These are phyloP conservation scores for Diaporthe sp. DNA, from an alignment of 2,329 filamentous ascomycete species.

Conservation along the genomic window DNA sequence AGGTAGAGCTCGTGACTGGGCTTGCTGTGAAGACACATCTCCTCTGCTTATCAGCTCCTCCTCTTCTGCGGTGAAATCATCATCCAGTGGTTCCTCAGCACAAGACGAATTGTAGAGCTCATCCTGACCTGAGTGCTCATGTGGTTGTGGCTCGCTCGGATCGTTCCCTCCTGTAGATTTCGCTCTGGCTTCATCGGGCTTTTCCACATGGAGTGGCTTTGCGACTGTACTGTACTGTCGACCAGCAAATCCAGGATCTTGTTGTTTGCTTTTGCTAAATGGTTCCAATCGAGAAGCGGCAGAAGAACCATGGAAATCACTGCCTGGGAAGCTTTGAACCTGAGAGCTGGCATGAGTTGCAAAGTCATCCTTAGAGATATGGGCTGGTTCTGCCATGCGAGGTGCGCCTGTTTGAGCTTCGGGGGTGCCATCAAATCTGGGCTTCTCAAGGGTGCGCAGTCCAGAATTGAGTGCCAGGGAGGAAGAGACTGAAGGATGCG, in stretches of 20 bases:
- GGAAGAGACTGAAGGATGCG: neutral
- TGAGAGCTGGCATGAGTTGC: neutral
- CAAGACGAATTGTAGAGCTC: neutral
- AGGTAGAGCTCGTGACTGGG: neutral
- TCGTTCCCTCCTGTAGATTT: too few species aligned
- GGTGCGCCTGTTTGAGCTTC: neutral
- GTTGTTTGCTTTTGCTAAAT: neutral
- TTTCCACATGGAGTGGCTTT: neutral
- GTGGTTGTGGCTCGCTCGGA: neutral
- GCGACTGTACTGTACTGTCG: too few species aligned
- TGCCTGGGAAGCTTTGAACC: neutral
- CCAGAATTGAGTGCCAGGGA: too few species aligned
- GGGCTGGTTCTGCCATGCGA: neutral
- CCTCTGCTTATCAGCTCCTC: too few species aligned
- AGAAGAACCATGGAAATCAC: neutral
- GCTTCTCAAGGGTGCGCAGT: neutral
- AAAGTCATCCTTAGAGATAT: too few species aligned
- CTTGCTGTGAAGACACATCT: neutral
- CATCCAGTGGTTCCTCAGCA: neutral
- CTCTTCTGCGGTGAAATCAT: too few species aligned
- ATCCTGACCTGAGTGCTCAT: neutral
- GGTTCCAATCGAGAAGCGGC: neutral
- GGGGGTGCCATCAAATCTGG: neutral
- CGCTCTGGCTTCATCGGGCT: neutral
- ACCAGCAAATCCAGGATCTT: neutral